These are phyloP conservation scores for Hippophae tibetana DNA, from an alignment of 306 rosid genomes.

Conservation along the genomic window DNA sequence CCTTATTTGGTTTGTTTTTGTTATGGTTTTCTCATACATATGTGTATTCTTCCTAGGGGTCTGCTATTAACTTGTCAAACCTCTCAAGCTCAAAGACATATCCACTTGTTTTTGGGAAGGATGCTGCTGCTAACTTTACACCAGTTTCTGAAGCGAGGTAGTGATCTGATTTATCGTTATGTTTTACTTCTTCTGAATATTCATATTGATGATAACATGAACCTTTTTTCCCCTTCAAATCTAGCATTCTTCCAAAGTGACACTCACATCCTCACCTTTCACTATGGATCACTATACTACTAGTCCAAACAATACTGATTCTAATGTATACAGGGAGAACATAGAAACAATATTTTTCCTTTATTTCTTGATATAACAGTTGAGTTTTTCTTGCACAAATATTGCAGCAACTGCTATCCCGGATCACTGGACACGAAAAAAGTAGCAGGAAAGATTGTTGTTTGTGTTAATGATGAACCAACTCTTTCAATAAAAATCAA, in stretches of 20 bases:
- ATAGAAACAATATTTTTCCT: too few species aligned
- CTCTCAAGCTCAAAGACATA: constrained; percentile 45
- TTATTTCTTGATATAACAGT: background rate
- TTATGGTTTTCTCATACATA: background rate
- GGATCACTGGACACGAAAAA: constrained; percentile 73
- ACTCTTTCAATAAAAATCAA: constrained; percentile 48
- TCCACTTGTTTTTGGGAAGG: constrained; percentile 63
- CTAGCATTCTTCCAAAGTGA: too few species aligned
- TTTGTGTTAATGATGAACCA: constrained; percentile 49
- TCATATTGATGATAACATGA: background rate
- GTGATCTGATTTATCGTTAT: constrained; percentile 7
- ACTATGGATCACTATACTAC: too few species aligned
- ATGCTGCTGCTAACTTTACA: constrained; percentile 48
- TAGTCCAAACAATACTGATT: too few species aligned
- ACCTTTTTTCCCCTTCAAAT: too few species aligned
- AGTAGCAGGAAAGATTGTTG: constrained; percentile 58
- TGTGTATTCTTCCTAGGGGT: constrained; percentile 42
- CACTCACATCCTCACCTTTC: too few species aligned
- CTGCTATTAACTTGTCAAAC: constrained; percentile 67
- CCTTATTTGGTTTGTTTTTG: too few species aligned
- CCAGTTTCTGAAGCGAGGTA: constrained; percentile 91
- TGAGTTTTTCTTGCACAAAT: background rate
- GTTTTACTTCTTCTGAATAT: background rate
- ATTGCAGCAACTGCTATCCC: constrained; percentile 75
- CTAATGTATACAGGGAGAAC: too few species aligned